A percentile compares a stretch with the other conserved stretches of the same genome.
These are phyloP conservation scores for Starmerella vaccinii DNA, from an alignment of 805 yeast genomes.

Conservation along the genomic window DNA sequence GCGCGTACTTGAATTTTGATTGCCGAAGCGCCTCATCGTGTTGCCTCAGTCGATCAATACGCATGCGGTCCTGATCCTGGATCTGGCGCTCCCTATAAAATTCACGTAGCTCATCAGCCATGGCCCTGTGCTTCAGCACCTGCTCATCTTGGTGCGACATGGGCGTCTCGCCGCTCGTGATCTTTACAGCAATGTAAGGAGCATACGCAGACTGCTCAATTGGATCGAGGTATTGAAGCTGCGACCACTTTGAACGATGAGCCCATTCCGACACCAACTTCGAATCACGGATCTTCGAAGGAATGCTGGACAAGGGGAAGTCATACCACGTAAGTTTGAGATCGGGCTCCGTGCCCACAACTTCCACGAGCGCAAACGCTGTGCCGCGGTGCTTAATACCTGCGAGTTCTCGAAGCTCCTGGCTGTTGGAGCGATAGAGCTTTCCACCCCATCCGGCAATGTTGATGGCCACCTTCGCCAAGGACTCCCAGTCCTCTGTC, in stretches of 20 bases:
- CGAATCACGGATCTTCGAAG: constrained; percentile 20
- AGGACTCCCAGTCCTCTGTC: constrained; percentile 34
- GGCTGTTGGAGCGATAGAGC: constrained; percentile 18
- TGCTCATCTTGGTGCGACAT: background rate
- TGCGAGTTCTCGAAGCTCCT: constrained; percentile 16
- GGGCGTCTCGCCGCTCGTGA: constrained; percentile 8
- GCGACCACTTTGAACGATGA: constrained; percentile 13
- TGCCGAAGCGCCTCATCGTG: constrained; percentile 17
- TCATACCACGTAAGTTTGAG: constrained; percentile 14
- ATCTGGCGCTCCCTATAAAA: constrained; percentile 18
- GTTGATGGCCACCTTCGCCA: constrained; percentile 28
- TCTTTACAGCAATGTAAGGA: constrained; percentile 15
- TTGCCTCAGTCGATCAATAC: constrained; percentile 18
- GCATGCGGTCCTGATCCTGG: constrained; percentile 16
- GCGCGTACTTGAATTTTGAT: constrained; percentile 15
- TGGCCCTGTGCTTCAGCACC: constrained; percentile 4
- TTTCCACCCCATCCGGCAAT: constrained; percentile 18
- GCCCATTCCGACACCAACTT: constrained; percentile 20
- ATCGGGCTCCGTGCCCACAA: constrained; percentile 7
- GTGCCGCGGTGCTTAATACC: constrained; percentile 22
- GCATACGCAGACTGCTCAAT: constrained; percentile 9
- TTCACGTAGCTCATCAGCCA: constrained; percentile 12
- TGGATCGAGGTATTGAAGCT: constrained; percentile 14
- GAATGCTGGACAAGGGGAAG: constrained; percentile 20
- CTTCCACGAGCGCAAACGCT: constrained; percentile 17